These are phyloP conservation scores for Adansonia grandidieri DNA, from an alignment of 441 rosid genomes.

Conservation along the genomic window DNA sequence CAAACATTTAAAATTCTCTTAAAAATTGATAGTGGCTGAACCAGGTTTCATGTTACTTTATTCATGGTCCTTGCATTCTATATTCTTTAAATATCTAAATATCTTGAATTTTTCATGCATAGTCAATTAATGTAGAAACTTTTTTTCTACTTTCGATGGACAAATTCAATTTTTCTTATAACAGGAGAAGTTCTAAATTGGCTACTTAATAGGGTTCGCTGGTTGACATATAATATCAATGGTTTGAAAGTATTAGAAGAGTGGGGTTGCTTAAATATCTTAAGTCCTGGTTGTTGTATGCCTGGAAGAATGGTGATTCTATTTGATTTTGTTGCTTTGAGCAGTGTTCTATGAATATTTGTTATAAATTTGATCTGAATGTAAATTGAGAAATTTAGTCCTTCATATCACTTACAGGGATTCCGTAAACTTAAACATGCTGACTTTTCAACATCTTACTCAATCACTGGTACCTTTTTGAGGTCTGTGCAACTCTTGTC, in stretches of 20 bases:
- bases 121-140: not conserved
- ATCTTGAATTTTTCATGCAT: not conserved
- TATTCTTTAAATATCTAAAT: not conserved
- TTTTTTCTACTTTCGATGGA: not conserved
- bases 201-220: not conserved
- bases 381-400: constrained; percentile 20
- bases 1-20: not conserved
- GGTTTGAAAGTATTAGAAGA: not conserved
- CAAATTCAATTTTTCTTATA: not conserved
- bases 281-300: not conserved
- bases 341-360: not conserved
- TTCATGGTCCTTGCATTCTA: not conserved
- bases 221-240: not conserved
- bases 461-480: constrained; percentile 66
- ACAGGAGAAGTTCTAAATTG: not conserved
- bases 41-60: not conserved
- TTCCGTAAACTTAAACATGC: constrained; percentile 58
- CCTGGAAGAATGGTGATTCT: constrained; percentile 15
- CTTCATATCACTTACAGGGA: constrained; percentile 49
- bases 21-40: not conserved
- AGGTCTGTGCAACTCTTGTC: constrained; percentile 41
- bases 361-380: not conserved
- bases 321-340: constrained; percentile 12
- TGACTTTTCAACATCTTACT: constrained; percentile 72
- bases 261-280: not conserved